A percentile compares a stretch with the other conserved stretches of the same genome.
Conservation (phyloP, 371 early-diverging fungal species). For the Actinomortierella wolfii region DNA sequence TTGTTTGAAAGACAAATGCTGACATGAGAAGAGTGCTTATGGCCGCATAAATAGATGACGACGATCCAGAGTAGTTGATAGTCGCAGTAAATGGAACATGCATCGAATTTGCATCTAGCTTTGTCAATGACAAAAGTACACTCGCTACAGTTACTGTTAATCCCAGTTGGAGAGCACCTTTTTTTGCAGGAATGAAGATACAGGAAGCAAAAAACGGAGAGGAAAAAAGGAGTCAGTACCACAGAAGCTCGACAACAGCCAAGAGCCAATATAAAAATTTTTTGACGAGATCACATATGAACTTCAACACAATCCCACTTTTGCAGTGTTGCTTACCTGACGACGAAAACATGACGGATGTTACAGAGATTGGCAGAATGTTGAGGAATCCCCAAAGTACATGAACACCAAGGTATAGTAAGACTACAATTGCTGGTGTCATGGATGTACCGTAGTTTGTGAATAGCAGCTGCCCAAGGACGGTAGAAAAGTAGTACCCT, state of each 20-base stretch:
- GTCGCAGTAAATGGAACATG: slow-evolving; percentile 33
- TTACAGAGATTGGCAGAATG: slow-evolving; percentile 14
- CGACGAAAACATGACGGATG: slow-evolving; percentile 20
- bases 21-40: slow-evolving; percentile 31
- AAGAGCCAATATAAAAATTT: too few relatives aligned
- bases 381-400: slow-evolving; percentile 31
- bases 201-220: too few relatives aligned
- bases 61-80: slow-evolving; percentile 30
- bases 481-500: slow-evolving; percentile 33
- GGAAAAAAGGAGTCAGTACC: too few relatives aligned
- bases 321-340: slow-evolving; percentile 13
- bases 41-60: slow-evolving; percentile 19
- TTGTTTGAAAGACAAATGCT: slow-evolving; percentile 27
- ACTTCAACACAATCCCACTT: too few relatives aligned
- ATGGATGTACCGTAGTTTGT: slow-evolving; percentile 12
- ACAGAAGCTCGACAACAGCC: too few relatives aligned
- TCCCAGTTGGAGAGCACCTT: slow-evolving; percentile 18
- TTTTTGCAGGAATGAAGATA: neutral
- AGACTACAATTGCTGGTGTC: slow-evolving; percentile 25
- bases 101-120: slow-evolving; percentile 11
- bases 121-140: slow-evolving; percentile 22
- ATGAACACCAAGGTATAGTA: slow-evolving; percentile 31
- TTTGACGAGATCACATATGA: too few relatives aligned
- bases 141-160: slow-evolving; percentile 28
- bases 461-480: slow-evolving; percentile 20